A percentile compares a stretch with the other conserved stretches of the same genome.
phyloP scores from a whole-genome alignment of 176 grass and related monocot species.

The Tillandsia leiboldiana region DNA sequence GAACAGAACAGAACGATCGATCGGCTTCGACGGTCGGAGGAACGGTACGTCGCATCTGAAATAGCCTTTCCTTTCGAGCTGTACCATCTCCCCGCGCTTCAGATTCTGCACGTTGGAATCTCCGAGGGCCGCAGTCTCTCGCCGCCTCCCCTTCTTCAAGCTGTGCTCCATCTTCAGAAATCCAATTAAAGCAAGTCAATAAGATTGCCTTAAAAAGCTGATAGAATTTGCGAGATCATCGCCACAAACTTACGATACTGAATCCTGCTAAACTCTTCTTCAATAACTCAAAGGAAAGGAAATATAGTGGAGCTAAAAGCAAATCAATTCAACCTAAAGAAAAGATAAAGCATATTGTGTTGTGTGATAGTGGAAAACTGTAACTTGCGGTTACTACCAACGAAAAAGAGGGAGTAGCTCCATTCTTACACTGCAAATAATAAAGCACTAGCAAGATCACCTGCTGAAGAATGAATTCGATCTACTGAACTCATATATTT shows the following conservation, averaged over 20 bases:
- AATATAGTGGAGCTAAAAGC: too few relatives aligned
- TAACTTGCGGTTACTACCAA: neutral
- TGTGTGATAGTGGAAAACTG: neutral
- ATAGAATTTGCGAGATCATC: too few relatives aligned
- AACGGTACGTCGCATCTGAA: conserved; percentile 81
- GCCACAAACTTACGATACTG: too few relatives aligned
- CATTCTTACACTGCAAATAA: neutral
- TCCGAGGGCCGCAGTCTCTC: conserved; percentile 59
- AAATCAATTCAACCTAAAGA: too few relatives aligned
- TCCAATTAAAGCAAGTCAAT: neutral
- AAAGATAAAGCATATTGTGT: neutral
- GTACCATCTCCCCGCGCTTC: conserved; percentile 71
- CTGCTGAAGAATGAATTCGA: conserved; percentile 91
- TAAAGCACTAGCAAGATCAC: conserved; percentile 21
- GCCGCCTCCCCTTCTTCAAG: conserved; percentile 63
- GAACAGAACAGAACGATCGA: conserved; percentile 19
- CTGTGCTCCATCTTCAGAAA: conserved; percentile 24
- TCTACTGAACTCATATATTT: conserved; percentile 81
- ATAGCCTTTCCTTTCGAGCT: conserved; percentile 91
- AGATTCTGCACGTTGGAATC: conserved; percentile 66
- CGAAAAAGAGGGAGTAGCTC: conserved; percentile 54
- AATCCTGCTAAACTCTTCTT: too few relatives aligned
- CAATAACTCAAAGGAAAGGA: too few relatives aligned
- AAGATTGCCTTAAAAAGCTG: too few relatives aligned
- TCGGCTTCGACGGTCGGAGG: conserved; percentile 33